Evolutionary conservation across 2,329 filamentous ascomycete species (phyloP).

Genomic region (Pseudogymnoascus sp.): DNA sequence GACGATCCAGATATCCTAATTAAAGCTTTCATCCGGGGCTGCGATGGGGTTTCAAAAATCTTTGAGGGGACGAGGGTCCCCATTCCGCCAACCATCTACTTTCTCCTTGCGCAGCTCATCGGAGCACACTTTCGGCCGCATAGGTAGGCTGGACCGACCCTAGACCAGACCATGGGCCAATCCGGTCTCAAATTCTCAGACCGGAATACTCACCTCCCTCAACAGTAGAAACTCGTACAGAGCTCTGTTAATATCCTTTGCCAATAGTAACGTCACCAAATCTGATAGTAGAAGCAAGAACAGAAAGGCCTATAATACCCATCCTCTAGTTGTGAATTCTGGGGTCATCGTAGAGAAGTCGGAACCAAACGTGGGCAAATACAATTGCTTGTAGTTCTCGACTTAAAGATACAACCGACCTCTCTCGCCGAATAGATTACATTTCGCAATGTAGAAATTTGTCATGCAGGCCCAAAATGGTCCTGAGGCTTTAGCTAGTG

Average conservation of each 20-base stretch:
- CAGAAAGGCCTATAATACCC: background rate
- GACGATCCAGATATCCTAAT: background rate
- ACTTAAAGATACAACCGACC: conserved; percentile 17
- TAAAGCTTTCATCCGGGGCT: background rate
- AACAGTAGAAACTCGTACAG: background rate
- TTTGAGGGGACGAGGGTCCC: too few relatives aligned
- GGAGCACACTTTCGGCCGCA: too few relatives aligned
- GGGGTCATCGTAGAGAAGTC: conserved; percentile 17
- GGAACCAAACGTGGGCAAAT: background rate
- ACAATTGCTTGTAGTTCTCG: conserved; percentile 11
- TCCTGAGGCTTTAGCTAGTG: conserved; percentile 27
- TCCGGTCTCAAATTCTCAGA: too few relatives aligned
- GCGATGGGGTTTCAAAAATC: too few relatives aligned
- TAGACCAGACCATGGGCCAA: too few relatives aligned
- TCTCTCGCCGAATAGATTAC: conserved; percentile 5
- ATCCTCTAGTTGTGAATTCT: conserved; percentile 11
- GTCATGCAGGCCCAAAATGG: conserved; percentile 30
- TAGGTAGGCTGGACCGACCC: too few relatives aligned
- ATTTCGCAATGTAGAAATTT: conserved; percentile 21
- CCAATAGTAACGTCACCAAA: background rate
- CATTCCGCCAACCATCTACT: too few relatives aligned
- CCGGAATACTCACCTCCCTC: background rate
- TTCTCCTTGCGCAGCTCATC: too few relatives aligned
- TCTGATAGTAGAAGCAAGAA: background rate
- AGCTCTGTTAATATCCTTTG: background rate